Evolutionary conservation across 208 protist species (phyloP).

Genomic region (Leishmania aethiopica): DNA sequence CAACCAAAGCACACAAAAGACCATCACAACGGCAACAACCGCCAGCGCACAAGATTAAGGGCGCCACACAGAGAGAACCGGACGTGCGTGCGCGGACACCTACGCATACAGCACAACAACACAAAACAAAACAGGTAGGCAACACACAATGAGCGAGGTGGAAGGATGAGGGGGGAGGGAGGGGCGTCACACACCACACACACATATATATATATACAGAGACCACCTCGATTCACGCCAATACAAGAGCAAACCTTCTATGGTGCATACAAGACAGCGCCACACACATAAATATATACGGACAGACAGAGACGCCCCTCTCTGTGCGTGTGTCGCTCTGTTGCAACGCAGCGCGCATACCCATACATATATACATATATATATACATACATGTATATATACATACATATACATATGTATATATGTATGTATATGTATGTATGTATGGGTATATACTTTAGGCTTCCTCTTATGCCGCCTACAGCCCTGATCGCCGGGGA

Average conservation of each 20-base stretch:
- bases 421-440: too few species aligned
- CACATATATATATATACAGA: too few species aligned
- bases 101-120: background rate
- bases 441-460: background rate
- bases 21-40: background rate
- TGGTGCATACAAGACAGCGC: background rate
- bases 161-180: background rate
- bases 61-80: background rate
- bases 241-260: background rate
- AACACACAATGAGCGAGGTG: background rate
- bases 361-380: background rate
- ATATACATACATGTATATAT: background rate
- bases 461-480: background rate
- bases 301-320: background rate
- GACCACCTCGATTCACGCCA: background rate
- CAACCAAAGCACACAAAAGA: background rate
- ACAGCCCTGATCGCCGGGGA: background rate
- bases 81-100: background rate
- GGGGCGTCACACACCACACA: background rate
- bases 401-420: background rate
- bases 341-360: background rate
- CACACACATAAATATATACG: background rate
- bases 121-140: background rate
- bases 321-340: background rate
- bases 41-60: background rate